Percentiles rank a stretch among this genome's conserved stretches.
Conservation (phyloP, 1,284 basidiomycete species). For the Stygiomarasmius scandens region DNA sequence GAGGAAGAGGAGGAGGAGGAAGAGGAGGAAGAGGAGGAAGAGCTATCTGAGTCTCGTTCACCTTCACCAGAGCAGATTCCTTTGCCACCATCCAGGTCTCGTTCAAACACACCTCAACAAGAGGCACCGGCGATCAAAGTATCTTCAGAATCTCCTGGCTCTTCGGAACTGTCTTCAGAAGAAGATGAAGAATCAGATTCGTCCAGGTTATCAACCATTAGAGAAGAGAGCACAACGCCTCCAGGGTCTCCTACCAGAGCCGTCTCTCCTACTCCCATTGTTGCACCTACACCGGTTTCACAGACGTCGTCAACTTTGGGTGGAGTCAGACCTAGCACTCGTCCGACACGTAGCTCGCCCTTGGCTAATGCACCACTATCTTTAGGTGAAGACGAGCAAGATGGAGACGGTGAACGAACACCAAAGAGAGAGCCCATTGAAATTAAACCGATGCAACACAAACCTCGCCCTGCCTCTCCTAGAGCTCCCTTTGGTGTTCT, state of each 20-base stretch:
- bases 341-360: constrained; percentile 65
- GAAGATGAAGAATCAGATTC: constrained; percentile 22
- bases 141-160: constrained; percentile 10
- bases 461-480: constrained; percentile 36
- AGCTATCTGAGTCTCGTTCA: constrained; percentile 23
- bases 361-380: constrained; percentile 54
- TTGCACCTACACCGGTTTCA: constrained; percentile 27
- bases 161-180: constrained; percentile 20
- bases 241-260: constrained; percentile 56
- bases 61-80: constrained; percentile 34
- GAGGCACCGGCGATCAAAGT: constrained; percentile 1
- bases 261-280: constrained; percentile 28
- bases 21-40: constrained; percentile 33
- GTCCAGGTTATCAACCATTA: constrained; percentile 24
- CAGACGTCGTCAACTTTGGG: constrained; percentile 35
- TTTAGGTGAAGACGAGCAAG: constrained; percentile 34
- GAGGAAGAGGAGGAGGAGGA: constrained; percentile 20
- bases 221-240: constrained; percentile 49
- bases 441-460: constrained; percentile 9
- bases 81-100: constrained; percentile 40
- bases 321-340: constrained; percentile 54
- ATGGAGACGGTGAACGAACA: constrained; percentile 27
- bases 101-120: constrained; percentile 18
- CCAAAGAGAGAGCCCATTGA: neutral
- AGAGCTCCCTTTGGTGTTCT: constrained; percentile 37